Percentiles rank a stretch among this genome's conserved stretches.
These are phyloP conservation scores for Vararia minispora DNA, from an alignment of 768 basidiomycete genomes.

Conservation along the genomic window DNA sequence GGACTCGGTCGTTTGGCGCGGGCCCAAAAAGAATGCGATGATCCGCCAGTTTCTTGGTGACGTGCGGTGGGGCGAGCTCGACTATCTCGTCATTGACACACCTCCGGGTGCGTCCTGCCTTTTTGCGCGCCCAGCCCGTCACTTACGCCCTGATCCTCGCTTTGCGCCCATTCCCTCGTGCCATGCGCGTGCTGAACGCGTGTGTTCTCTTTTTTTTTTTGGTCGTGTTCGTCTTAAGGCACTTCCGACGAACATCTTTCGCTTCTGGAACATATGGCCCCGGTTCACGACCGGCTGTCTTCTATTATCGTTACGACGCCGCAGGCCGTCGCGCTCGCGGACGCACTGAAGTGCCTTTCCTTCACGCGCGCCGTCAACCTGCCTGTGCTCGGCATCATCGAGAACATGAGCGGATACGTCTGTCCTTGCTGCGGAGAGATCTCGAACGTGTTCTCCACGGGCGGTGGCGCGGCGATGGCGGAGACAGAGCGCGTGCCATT, in stretches of 20 bases:
- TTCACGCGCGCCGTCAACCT: slow-evolving; percentile 84
- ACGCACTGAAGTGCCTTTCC: slow-evolving; percentile 92
- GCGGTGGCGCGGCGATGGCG: slow-evolving; percentile 87
- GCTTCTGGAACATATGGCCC: slow-evolving; percentile 85
- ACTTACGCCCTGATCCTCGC: background rate
- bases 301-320: slow-evolving; percentile 94
- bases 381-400: slow-evolving; percentile 84
- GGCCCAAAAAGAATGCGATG: slow-evolving; percentile 98
- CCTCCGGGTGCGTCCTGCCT: slow-evolving; percentile 66
- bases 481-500: slow-evolving; percentile 60
- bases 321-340: slow-evolving; percentile 91
- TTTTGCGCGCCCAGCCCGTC: background rate
- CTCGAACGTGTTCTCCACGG: slow-evolving; percentile 89
- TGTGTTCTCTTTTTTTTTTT: background rate
- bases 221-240: no score
- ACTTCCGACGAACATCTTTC: slow-evolving; percentile 99
- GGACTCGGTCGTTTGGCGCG: slow-evolving; percentile 96
- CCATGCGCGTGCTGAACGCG: no score
- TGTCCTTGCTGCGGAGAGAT: slow-evolving; percentile 97
- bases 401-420: slow-evolving; percentile 98
- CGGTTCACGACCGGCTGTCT: slow-evolving; percentile 64
- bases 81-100: slow-evolving; percentile 92
- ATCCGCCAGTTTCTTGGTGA: slow-evolving; percentile 91
- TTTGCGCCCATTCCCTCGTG: no score
- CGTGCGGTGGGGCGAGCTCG: slow-evolving; percentile 90